Conservation (phyloP, 257 asterid genomes). For the Striga asiatica region DNA sequence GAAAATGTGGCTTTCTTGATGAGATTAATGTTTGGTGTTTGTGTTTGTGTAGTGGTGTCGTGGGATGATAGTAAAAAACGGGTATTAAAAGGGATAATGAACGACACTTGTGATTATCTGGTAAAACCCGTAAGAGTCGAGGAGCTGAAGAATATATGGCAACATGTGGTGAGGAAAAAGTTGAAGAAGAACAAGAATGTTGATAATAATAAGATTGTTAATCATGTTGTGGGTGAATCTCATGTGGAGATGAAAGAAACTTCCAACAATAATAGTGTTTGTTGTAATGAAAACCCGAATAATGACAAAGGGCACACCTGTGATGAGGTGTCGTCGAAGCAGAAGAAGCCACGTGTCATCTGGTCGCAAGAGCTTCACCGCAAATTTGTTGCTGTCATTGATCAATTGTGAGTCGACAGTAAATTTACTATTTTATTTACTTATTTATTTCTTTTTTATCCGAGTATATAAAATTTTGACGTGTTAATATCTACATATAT, state of each 20-base stretch:
- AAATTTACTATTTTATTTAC: too few species aligned
- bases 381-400: slow-evolving; percentile 45
- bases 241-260: too few species aligned
- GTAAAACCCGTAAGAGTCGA: slow-evolving; percentile 44
- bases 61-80: slow-evolving; percentile 32
- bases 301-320: too few species aligned
- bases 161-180: slow-evolving; percentile 45
- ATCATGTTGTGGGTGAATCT: slow-evolving; percentile 15
- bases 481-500: too few species aligned
- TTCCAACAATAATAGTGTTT: too few species aligned
- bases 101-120: slow-evolving; percentile 49
- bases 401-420: slow-evolving; percentile 47
- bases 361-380: slow-evolving; percentile 56
- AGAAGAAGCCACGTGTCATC: slow-evolving; percentile 46
- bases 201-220: neutral
- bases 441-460: too few species aligned
- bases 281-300: too few species aligned
- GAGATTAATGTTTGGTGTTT: neutral
- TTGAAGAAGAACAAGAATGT: too few species aligned
- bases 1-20: too few species aligned
- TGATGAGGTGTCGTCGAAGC: too few species aligned
- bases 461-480: too few species aligned
- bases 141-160: slow-evolving; percentile 54
- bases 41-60: slow-evolving; percentile 32
- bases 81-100: slow-evolving; percentile 43